These are phyloP conservation scores for Syncephalastrum monosporum DNA, from an alignment of 371 early-diverging fungal species.

Conservation along the genomic window DNA sequence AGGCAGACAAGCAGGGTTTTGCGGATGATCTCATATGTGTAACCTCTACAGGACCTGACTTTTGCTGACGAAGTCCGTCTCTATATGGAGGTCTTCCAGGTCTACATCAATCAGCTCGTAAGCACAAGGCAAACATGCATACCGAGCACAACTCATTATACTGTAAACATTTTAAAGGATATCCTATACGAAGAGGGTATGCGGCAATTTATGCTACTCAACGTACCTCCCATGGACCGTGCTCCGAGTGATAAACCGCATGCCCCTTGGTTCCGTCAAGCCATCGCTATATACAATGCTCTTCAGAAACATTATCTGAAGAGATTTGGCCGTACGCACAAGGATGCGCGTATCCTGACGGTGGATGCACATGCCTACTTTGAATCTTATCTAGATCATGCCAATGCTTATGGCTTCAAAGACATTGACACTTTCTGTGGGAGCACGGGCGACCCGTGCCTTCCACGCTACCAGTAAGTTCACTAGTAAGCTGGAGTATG, in stretches of 20 bases:
- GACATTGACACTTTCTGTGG: slow-evolving; percentile 6
- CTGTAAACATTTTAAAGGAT: neutral
- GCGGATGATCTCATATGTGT: no score
- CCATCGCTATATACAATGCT: slow-evolving; percentile 5
- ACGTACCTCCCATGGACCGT: slow-evolving; percentile 19
- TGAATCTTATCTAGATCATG: slow-evolving; percentile 8
- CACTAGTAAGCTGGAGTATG: neutral
- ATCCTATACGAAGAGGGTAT: slow-evolving; percentile 3
- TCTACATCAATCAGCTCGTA: no score
- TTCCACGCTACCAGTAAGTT: slow-evolving; percentile 13
- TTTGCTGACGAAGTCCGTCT: no score
- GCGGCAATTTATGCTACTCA: slow-evolving; percentile 11
- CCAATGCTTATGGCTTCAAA: slow-evolving; percentile 7
- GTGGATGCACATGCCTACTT: slow-evolving; percentile 16
- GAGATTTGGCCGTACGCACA: neutral
- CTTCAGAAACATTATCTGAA: neutral
- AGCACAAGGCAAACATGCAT: no score
- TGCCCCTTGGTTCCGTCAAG: neutral
- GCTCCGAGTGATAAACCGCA: slow-evolving; percentile 2
- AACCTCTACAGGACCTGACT: no score
- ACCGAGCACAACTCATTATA: no score
- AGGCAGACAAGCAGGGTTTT: neutral
- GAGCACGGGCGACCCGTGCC: neutral
- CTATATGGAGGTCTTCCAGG: no score
- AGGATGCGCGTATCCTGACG: slow-evolving; percentile 2